A percentile compares a stretch with the other conserved stretches of the same genome.
phyloP scores from a whole-genome alignment of 495 filamentous ascomycete species.

The Rusavskia elegans region DNA sequence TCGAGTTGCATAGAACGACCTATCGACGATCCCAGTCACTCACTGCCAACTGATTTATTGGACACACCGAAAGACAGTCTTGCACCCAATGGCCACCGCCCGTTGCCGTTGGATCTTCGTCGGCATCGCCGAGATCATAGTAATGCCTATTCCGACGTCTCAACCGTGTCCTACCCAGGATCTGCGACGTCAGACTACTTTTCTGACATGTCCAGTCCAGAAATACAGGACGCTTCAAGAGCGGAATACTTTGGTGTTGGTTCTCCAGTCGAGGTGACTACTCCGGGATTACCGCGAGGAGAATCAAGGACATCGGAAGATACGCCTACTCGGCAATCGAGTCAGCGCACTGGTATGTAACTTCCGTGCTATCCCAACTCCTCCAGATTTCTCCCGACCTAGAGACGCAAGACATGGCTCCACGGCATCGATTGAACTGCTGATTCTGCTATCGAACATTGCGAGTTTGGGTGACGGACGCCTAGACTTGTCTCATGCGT shows the following conservation, averaged over 20 bases:
- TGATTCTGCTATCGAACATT: no score
- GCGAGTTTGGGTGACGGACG: no score
- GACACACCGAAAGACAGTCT: neutral
- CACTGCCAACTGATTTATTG: neutral
- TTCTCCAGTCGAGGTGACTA: slow-evolving; percentile 3
- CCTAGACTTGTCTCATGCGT: no score
- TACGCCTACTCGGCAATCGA: slow-evolving; percentile 1
- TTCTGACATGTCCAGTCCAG: slow-evolving; percentile 16
- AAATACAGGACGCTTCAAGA: slow-evolving; percentile 12
- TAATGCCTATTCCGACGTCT: slow-evolving; percentile 1
- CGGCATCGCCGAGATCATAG: slow-evolving; percentile 1
- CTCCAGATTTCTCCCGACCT: no score
- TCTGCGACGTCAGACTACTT: slow-evolving; percentile 12
- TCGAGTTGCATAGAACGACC: no score
- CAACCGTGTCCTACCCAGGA: slow-evolving; percentile 8
- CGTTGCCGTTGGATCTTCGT: neutral
- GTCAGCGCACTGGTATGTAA: neutral
- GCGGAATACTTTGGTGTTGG: slow-evolving; percentile 11
- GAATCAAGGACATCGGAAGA: neutral
- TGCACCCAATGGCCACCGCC: neutral
- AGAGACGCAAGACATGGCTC: no score
- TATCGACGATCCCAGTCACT: no score
- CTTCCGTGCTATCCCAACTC: no score
- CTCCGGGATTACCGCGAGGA: neutral
- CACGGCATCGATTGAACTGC: no score